These are phyloP conservation scores for Mentha longifolia DNA, from an alignment of 257 asterid genomes.

Conservation along the genomic window DNA sequence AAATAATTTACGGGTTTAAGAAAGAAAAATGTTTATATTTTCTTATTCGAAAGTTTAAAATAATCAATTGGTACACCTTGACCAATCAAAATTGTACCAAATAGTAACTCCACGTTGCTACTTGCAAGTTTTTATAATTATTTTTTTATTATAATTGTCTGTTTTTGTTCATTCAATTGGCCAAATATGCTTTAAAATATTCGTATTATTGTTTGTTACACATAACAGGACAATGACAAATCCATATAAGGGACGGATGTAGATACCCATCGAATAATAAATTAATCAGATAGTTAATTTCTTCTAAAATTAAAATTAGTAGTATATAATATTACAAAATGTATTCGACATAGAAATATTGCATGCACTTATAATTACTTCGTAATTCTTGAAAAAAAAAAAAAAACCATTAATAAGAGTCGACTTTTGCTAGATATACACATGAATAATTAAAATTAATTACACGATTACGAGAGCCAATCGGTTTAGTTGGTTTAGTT, in stretches of 20 bases:
- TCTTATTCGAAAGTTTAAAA: background rate
- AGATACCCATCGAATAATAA: background rate
- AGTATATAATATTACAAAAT: too few relatives aligned
- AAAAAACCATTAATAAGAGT: too few relatives aligned
- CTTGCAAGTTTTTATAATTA: too few relatives aligned
- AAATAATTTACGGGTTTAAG: background rate
- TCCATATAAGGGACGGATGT: background rate
- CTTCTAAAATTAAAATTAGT: background rate
- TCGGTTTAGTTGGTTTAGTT: background rate
- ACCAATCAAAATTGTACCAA: slow-evolving; percentile 24
- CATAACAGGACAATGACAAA: slow-evolving; percentile 12
- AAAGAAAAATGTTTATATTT: background rate
- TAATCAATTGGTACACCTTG: background rate
- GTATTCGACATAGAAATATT: background rate
- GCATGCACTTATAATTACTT: background rate
- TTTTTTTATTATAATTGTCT: background rate
- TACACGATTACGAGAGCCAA: background rate
- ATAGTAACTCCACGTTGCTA: slow-evolving; percentile 4
- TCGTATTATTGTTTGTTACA: slow-evolving; percentile 9
- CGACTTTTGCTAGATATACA: background rate
- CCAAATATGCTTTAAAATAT: slow-evolving; percentile 15
- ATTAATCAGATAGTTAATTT: background rate
- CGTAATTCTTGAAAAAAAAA: too few relatives aligned
- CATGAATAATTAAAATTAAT: background rate
- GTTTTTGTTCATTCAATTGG: background rate